These are phyloP conservation scores for Penicillium canariense DNA, from an alignment of 495 filamentous ascomycete species.

Conservation along the genomic window DNA sequence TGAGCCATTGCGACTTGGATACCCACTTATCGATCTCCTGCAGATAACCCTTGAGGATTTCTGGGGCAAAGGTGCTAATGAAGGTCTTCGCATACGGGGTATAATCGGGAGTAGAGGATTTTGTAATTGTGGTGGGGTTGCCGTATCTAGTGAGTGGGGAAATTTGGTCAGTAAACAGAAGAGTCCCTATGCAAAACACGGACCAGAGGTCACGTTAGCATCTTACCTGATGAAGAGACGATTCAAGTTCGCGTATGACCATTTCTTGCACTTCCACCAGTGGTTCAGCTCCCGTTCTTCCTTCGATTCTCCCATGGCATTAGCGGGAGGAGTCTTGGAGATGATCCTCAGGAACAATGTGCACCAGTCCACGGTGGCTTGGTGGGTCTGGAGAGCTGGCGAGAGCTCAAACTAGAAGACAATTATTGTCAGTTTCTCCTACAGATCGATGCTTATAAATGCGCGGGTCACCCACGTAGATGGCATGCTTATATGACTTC, in stretches of 20 bases:
- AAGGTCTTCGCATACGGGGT: slow-evolving; percentile 83
- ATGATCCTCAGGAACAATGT: slow-evolving; percentile 88
- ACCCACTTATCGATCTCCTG: slow-evolving; percentile 96
- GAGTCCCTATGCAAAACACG: background rate
- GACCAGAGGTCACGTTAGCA: slow-evolving; percentile 1
- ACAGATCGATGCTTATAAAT: background rate
- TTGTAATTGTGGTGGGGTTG: slow-evolving; percentile 69
- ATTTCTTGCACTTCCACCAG: slow-evolving; percentile 99
- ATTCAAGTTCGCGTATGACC: slow-evolving; percentile 97
- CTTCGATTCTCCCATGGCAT: slow-evolving; percentile 74
- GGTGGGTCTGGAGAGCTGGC: slow-evolving; percentile 68
- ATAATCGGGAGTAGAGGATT: slow-evolving; percentile 66
- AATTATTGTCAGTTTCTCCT: slow-evolving; percentile 16
- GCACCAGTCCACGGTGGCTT: slow-evolving; percentile 90
- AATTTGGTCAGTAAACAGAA: slow-evolving; percentile 10
- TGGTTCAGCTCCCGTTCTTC: slow-evolving; percentile 89
- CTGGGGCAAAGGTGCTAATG: slow-evolving; percentile 85
- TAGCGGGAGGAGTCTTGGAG: slow-evolving; percentile 76
- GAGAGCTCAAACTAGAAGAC: slow-evolving; percentile 76
- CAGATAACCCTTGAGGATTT: slow-evolving; percentile 91
- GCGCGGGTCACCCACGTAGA: slow-evolving; percentile 67
- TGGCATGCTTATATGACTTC: slow-evolving; percentile 96
- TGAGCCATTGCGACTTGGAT: slow-evolving; percentile 88
- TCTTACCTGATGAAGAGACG: slow-evolving; percentile 85
- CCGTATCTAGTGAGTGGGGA: slow-evolving; percentile 66